Percentiles rank a stretch among this genome's conserved stretches.
These are phyloP conservation scores for Karstenula rhodostoma DNA, from an alignment of 2,329 filamentous ascomycete species.

Conservation along the genomic window DNA sequence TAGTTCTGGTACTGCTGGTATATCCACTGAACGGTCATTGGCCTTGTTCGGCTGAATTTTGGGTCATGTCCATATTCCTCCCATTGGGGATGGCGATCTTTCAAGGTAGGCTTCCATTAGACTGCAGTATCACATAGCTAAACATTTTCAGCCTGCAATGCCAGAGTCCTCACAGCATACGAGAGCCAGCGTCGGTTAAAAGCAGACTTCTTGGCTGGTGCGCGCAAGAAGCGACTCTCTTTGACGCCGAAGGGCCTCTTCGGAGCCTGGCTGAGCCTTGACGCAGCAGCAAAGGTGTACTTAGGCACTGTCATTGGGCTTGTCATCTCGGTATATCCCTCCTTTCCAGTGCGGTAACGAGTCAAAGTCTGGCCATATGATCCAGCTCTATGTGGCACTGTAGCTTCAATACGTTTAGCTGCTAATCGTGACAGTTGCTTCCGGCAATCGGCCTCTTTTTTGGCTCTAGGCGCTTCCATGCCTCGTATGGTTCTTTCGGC, in stretches of 20 bases:
- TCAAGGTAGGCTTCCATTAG: conserved; percentile 34
- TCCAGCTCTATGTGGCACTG: background rate
- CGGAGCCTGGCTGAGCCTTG: conserved; percentile 40
- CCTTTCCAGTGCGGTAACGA: background rate
- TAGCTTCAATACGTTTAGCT: background rate
- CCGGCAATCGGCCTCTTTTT: conserved; percentile 68
- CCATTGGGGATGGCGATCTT: conserved; percentile 51
- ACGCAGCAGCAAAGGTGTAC: conserved; percentile 46
- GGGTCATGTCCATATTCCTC: conserved; percentile 50
- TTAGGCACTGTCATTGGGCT: conserved; percentile 40
- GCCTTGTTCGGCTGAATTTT: conserved; percentile 49
- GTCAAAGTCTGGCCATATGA: background rate
- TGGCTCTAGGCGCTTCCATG: conserved; percentile 71
- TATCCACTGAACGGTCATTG: conserved; percentile 48
- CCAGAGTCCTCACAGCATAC: conserved; percentile 46
- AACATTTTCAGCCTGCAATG: conserved; percentile 42
- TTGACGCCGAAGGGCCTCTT: conserved; percentile 40
- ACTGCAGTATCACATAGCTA: background rate
- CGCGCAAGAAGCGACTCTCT: conserved; percentile 42
- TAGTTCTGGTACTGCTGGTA: conserved; percentile 46
- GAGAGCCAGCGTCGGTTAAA: conserved; percentile 46
- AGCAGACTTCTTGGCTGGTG: conserved; percentile 44
- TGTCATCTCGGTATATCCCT: conserved; percentile 37
- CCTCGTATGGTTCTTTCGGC: conserved; percentile 62
- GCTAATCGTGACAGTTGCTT: conserved; percentile 58